Evolutionary conservation across 371 early-diverging fungal genomes (phyloP), one percentile per base, ranked within the genome.

Genomic region (Mucor plumbeus): DNA sequence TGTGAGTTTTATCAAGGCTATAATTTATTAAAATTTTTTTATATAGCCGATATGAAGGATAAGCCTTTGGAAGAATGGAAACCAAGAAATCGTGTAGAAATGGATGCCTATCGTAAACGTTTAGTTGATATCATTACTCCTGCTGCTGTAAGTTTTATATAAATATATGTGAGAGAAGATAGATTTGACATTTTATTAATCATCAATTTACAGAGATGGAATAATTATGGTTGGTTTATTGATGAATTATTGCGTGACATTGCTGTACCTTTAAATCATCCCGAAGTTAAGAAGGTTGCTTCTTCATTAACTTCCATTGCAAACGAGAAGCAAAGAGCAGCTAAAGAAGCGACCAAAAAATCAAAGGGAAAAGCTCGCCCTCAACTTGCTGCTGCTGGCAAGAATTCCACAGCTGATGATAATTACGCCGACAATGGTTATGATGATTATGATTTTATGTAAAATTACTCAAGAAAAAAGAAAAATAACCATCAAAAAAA

Each of bases 301-400:
- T 86, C 92, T 56, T 78, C 92, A 5, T 71, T 96, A 69, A 91
- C 91, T 5, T 87, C 90, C 6, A 77, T 96, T 67, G 94, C 94
- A 58, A 95, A 94, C 74, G 97, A 96, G 75, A 96, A 97, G 83
- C 94, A 94, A 81, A 88, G 86, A 58, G 87, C 88, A 15, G 87
- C 87, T 19, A 87, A 86, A 76, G 94, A 92, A 13, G 87, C 87
- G 5, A 61, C 70, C 40, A 93, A 91, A 79, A 89, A 88, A 78
- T 88, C 88, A 79, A 91, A 91, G 77, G 87, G 84, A 62, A 76
- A 75, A 41, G 67, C 67, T 59, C 88, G 79, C 69, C 85, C 87
- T 60, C 85, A 87, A 69, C 77, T 89, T 59, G 77, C 75, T 26
- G 81, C 84, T 40, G 85, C 74, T 44, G 77, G 80, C 65, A 78